phyloP scores from a whole-genome alignment of 2,329 filamentous ascomycete genomes.

The Ascochyta rabiei region DNA sequence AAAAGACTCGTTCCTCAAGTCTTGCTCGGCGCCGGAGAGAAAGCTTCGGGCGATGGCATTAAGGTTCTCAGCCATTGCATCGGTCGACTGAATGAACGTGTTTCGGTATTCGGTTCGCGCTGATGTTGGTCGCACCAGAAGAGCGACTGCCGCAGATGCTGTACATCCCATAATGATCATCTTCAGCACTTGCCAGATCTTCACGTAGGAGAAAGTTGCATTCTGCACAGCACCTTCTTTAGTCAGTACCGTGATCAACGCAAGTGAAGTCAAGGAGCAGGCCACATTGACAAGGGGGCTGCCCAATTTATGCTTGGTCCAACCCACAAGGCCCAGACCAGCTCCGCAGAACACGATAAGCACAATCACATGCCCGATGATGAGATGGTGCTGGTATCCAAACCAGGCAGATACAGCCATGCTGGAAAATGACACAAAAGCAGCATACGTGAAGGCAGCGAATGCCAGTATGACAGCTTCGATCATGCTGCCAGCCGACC shows the following conservation, averaged over 20 bases:
- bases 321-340: slow-evolving; percentile 84
- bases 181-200: slow-evolving; percentile 73
- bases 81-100: slow-evolving; percentile 75
- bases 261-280: slow-evolving; percentile 83
- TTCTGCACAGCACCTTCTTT: slow-evolving; percentile 88
- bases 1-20: slow-evolving; percentile 72
- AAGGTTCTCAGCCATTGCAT: slow-evolving; percentile 79
- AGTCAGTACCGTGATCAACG: slow-evolving; percentile 86
- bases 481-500: slow-evolving; percentile 86
- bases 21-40: slow-evolving; percentile 79
- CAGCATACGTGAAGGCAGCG: slow-evolving; percentile 78
- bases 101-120: slow-evolving; percentile 75
- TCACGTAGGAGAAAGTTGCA: slow-evolving; percentile 79
- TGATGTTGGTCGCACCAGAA: slow-evolving; percentile 78
- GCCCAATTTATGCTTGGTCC: slow-evolving; percentile 81
- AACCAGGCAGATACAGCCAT: slow-evolving; percentile 90
- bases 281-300: slow-evolving; percentile 79
- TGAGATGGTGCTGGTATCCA: slow-evolving; percentile 68
- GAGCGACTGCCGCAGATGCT: slow-evolving; percentile 58
- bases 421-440: slow-evolving; percentile 76
- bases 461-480: slow-evolving; percentile 80
- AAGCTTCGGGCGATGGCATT: slow-evolving; percentile 83
- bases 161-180: slow-evolving; percentile 63
- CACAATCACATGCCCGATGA: slow-evolving; percentile 78
- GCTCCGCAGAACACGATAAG: slow-evolving; percentile 84